Base-by-base conservation (phyloP, 2,329 filamentous ascomycete species). In the Xylariaceae sp. region DNA sequence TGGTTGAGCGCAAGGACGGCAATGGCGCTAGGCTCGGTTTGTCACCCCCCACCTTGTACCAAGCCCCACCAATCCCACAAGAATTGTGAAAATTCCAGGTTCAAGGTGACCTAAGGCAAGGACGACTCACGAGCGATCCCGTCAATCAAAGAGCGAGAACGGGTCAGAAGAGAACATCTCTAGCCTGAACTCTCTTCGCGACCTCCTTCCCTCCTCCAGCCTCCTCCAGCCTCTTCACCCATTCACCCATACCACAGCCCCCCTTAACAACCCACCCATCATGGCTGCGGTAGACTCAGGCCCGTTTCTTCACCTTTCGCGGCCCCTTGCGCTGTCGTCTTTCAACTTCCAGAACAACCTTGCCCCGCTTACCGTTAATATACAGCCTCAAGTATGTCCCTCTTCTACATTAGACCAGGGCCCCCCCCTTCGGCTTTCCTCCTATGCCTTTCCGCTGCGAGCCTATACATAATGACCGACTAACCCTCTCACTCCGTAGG, bases 251-350 rank as follows among this genome's bases (percentile, higher is more conserved):
- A 19, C 30, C 43, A 26, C 27, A 31, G 19, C 43, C 46, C 29
- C 12, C 3, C 39, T 26, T 27, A 37, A 41, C 37, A 31, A 46
- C 50, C 51, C 55, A 52, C 56, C 55, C 54, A 91, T 69, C 75
- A 96, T 95, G 91, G 87, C 89, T 73, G 78, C 83, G 70, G 78
- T 85, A 72, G 80, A 59, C 12, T 50, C 83, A 68, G 88, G 92
- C 73, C 87, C 88, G 62, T 97, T 96, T 79, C 85, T 97, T 69
- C 94, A 99, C 74, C 87, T 99, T 64, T 87, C 92, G 70, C 86
- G 94, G 74, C 94, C 94, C 68, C 80, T 97, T 69, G 91, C 90
- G 72, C 90, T 91, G 64, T 85, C 87, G 60, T 79, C 83, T 57
- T 79, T 91, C 67, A 88, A 88, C 71, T 84, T 88, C 70, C 88